Percentiles rank a stretch among this genome's conserved stretches.
Conservation (phyloP, 495 filamentous ascomycete genomes). For the Penicillium simplicissimum region DNA sequence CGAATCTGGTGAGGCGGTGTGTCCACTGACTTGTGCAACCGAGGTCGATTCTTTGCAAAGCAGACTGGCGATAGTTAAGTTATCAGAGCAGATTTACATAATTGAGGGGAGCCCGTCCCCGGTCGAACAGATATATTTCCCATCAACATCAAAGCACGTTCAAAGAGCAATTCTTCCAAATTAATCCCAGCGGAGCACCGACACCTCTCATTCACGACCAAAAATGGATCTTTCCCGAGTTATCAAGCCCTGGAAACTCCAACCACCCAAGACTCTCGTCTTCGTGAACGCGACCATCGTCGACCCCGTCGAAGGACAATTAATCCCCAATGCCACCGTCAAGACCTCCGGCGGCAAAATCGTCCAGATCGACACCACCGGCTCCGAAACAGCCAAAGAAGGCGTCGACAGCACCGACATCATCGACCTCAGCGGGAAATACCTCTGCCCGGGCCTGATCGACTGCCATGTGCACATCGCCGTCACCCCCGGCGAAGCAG, state of each 20-base stretch:
- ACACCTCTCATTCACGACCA: neutral
- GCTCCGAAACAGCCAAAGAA: neutral
- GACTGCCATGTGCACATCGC: slow-evolving; percentile 60
- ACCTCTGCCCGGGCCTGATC: slow-evolving; percentile 57
- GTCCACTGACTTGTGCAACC: neutral
- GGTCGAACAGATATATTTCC: neutral
- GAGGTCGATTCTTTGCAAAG: neutral
- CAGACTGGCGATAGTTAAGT: neutral
- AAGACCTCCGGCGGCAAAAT: slow-evolving; percentile 29
- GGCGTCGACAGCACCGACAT: slow-evolving; percentile 5
- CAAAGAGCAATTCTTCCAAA: too few species aligned
- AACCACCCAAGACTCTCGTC: slow-evolving; percentile 22
- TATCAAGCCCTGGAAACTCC: slow-evolving; percentile 38
- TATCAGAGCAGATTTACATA: neutral
- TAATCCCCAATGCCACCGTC: slow-evolving; percentile 29
- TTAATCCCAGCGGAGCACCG: too few species aligned
- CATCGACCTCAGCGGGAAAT: slow-evolving; percentile 47
- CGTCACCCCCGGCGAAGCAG: slow-evolving; percentile 42
- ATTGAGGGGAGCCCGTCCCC: neutral
- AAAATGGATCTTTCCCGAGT: slow-evolving; percentile 21
- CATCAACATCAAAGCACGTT: too few species aligned
- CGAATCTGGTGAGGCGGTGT: neutral
- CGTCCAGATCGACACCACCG: slow-evolving; percentile 15
- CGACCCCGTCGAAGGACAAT: slow-evolving; percentile 28
- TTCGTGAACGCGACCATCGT: slow-evolving; percentile 36